Conservation (phyloP, 139 green algal genomes). For the Volvox africanus region DNA sequence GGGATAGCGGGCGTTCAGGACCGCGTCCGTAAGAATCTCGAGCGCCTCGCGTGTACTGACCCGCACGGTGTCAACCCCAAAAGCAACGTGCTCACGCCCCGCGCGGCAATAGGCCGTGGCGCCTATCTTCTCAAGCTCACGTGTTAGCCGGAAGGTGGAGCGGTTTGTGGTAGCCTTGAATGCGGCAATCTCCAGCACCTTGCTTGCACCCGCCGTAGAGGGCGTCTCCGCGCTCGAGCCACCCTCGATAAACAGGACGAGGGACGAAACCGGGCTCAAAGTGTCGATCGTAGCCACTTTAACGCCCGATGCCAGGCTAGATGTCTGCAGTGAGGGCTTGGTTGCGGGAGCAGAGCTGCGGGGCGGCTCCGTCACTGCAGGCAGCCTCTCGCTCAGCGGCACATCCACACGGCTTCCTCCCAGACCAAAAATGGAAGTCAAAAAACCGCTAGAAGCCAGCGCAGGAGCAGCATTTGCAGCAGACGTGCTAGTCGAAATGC, state of each 20-base stretch:
- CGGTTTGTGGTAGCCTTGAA: conserved; percentile 68
- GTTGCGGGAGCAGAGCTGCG: conserved; percentile 8
- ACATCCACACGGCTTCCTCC: conserved; percentile 54
- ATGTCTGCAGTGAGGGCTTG: conserved; percentile 45
- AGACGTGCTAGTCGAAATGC: neutral
- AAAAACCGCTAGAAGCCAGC: conserved; percentile 29
- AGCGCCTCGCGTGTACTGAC: conserved; percentile 65
- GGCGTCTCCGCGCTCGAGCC: conserved; percentile 62
- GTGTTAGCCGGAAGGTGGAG: conserved; percentile 68
- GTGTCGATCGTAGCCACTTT: conserved; percentile 55
- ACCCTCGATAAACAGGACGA: conserved; percentile 58
- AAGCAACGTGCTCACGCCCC: conserved; percentile 63
- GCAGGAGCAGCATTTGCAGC: conserved; percentile 24
- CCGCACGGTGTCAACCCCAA: conserved; percentile 51
- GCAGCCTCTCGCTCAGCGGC: conserved; percentile 60
- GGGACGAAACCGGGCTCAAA: conserved; percentile 51
- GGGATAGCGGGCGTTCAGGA: conserved; percentile 66
- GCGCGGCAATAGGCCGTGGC: conserved; percentile 49
- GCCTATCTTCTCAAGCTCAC: conserved; percentile 79
- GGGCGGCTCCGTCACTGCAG: conserved; percentile 46
- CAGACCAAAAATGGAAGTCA: conserved; percentile 51
- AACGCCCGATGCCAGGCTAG: conserved; percentile 32
- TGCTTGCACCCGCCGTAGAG: conserved; percentile 59
- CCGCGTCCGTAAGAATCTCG: conserved; percentile 68
- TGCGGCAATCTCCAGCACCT: conserved; percentile 72